Evolutionary conservation across 495 filamentous ascomycete genomes (phyloP), one percentile per base, ranked within the genome.

Genomic region (Tetracladium setigerum): DNA sequence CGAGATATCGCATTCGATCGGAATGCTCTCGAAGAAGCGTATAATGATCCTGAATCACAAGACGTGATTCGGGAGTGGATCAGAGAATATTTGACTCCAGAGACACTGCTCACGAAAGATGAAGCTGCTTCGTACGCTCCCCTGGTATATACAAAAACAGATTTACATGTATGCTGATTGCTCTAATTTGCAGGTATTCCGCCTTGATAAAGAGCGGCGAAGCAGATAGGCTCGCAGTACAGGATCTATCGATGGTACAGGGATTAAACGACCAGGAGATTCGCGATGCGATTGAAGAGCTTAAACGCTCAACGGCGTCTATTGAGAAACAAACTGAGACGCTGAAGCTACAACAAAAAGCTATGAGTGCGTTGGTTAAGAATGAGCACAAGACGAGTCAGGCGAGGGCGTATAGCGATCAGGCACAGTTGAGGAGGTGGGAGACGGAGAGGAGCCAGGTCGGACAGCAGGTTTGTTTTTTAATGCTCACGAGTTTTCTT

Each of bases 281-380:
- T 52, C 62, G 52, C 41, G 49, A 58, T 40, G 70, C 69, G 42
- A 68, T 71, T 41, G 59, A 68, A 16, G 64, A 72, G 46, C 62
- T 74, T 9, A 63, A 63, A 18, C 55, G 67, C 27, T 74, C 69
- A 2, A 72, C 70, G 31, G 65, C 62, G 27, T 60, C 62, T 33
- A 74, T 74, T 34, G 61, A 63, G 33, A 64, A 66, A 41, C 69
- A 74, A 50, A 68, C 53, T n/a, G 68, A 74, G 49, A 47, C 57
- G 0, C 17, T 74, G 31, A 56, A 49, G 30, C 59, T 64, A 41
- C 70, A 74, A 53, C 68, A 68, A 18, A 67, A 71, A 16, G 64
- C 65, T 34, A 57, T 74, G 31, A 56, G 47, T 31, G 51, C 65
- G 5, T 59, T 74, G 11, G 57, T 70, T 9, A 59, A 52, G 43